Percentiles rank a stretch among this genome's conserved stretches.
Evolutionary conservation across 352 stramenopile species (phyloP).

Genomic region (Globisporangium recalcitrans): DNA sequence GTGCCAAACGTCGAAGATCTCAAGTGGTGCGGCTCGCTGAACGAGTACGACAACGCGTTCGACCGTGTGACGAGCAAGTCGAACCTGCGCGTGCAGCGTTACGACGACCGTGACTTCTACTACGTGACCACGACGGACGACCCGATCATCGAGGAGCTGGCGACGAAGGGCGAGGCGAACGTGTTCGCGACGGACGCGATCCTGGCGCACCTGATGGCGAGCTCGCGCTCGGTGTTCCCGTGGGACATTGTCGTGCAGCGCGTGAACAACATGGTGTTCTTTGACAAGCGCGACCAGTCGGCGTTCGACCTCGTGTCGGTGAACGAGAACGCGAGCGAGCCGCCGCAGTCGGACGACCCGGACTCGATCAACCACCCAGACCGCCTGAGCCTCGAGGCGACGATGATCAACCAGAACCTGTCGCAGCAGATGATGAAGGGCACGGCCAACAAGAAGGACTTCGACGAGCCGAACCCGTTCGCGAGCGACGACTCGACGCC

Average conservation of each 20-base stretch:
- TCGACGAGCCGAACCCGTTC: slow-evolving; percentile 90
- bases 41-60: slow-evolving; percentile 93
- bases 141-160: slow-evolving; percentile 93
- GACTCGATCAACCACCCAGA: slow-evolving; percentile 95
- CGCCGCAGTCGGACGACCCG: slow-evolving; percentile 79
- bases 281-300: slow-evolving; percentile 95
- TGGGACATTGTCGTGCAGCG: slow-evolving; percentile 95
- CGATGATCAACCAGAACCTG: slow-evolving; percentile 99
- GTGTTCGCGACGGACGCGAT: slow-evolving; percentile 98
- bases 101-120: slow-evolving; percentile 93
- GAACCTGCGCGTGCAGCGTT: slow-evolving; percentile 70
- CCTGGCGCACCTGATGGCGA: slow-evolving; percentile 95
- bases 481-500: slow-evolving; percentile 92
- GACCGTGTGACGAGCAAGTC: slow-evolving; percentile 91
- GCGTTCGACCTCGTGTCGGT: slow-evolving; percentile 94
- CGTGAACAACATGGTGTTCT: slow-evolving; percentile 94
- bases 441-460: slow-evolving; percentile 49
- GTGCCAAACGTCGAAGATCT: slow-evolving; percentile 87
- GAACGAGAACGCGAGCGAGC: slow-evolving; percentile 93
- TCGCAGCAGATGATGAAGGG: slow-evolving; percentile 94
- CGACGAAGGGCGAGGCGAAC: slow-evolving; percentile 85
- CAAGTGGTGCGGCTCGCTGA: slow-evolving; percentile 92
- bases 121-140: slow-evolving; percentile 96
- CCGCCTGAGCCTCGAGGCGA: slow-evolving; percentile 94
- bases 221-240: slow-evolving; percentile 93